Conservation (phyloP, 1,284 basidiomycete species). For the Naganishia sp. region DNA sequence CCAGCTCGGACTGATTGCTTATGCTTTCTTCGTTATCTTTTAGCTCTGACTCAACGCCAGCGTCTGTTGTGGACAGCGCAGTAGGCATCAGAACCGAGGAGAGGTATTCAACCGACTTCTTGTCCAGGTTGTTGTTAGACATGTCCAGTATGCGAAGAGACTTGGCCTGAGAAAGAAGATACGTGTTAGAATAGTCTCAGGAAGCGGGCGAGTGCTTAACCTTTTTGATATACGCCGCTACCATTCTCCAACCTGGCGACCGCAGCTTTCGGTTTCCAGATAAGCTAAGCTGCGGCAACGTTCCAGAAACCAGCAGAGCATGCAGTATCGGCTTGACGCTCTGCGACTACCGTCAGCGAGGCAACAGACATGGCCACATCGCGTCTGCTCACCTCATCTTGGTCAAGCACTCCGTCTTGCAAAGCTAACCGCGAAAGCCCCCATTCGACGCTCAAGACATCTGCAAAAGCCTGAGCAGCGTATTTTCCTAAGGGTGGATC, state of each 20-base stretch:
- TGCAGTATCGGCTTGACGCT: constrained; percentile 87
- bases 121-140: constrained; percentile 83
- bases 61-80: background rate
- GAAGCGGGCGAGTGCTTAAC: constrained; percentile 53
- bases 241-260: constrained; percentile 71
- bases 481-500: constrained; percentile 65
- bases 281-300: constrained; percentile 78
- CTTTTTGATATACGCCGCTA: constrained; percentile 77
- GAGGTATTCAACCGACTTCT: constrained; percentile 77
- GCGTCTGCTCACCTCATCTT: constrained; percentile 65
- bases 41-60: constrained; percentile 29
- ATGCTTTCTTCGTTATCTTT: constrained; percentile 38
- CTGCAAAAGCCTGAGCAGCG: constrained; percentile 75
- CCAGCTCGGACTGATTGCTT: constrained; percentile 5
- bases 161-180: constrained; percentile 60
- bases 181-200: background rate
- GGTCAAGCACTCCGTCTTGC: constrained; percentile 71
- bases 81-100: constrained; percentile 59
- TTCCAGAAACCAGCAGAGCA: constrained; percentile 79
- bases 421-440: constrained; percentile 78
- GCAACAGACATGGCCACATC: background rate
- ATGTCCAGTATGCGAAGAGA: constrained; percentile 81
- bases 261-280: constrained; percentile 84
- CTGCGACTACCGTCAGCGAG: constrained; percentile 51
- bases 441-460: constrained; percentile 87